Conservation (phyloP, 768 basidiomycete species). For the Boletus patriciae region DNA sequence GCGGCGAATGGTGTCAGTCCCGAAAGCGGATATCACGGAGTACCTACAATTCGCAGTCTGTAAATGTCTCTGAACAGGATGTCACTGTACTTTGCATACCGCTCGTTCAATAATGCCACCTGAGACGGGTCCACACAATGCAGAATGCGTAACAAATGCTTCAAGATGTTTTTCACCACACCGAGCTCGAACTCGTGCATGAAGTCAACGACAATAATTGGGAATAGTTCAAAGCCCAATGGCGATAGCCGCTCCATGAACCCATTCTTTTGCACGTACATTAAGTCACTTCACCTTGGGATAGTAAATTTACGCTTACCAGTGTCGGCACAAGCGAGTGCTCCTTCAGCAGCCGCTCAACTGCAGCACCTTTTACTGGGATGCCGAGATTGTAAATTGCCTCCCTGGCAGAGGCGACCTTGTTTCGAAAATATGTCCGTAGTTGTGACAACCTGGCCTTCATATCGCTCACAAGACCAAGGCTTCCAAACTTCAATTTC, state of each 20-base stretch:
- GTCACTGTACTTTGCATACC: not conserved
- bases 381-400: not conserved
- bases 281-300: no score
- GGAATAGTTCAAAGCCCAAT: not conserved
- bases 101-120: not conserved
- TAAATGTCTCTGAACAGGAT: not conserved
- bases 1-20: not conserved
- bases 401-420: not conserved
- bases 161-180: not conserved
- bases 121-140: not conserved
- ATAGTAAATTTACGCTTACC: not conserved
- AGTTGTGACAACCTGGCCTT: not conserved
- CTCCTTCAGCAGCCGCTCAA: not conserved
- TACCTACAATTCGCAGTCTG: not conserved
- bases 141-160: not conserved
- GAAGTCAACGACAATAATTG: not conserved
- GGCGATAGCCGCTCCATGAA: not conserved
- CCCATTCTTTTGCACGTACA: not conserved
- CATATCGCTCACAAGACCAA: not conserved
- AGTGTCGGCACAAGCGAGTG: not conserved
- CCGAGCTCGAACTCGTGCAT: not conserved
- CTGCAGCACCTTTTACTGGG: not conserved
- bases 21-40: not conserved
- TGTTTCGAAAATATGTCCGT: not conserved
- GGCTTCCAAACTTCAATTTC: not conserved